Evolutionary conservation across 2,329 filamentous ascomycete species (phyloP).

Genomic region (Epichloe amarillans): DNA sequence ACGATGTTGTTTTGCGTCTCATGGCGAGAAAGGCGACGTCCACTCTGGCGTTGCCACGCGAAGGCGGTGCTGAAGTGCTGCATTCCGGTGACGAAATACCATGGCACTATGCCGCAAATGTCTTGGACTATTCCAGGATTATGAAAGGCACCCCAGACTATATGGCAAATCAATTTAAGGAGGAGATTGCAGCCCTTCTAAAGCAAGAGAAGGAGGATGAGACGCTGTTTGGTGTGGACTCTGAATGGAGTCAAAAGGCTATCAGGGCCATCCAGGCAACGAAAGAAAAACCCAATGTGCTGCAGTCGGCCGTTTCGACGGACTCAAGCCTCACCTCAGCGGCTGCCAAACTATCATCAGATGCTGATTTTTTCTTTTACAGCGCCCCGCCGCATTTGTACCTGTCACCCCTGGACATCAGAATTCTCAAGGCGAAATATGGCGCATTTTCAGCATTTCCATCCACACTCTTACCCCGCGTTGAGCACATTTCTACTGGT

Average conservation of each 20-base stretch:
- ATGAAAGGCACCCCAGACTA: slow-evolving; percentile 92
- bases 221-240: slow-evolving; percentile 78
- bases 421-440: slow-evolving; percentile 81
- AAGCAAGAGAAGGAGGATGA: slow-evolving; percentile 80
- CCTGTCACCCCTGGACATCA: slow-evolving; percentile 78
- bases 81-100: slow-evolving; percentile 65
- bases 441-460: slow-evolving; percentile 73
- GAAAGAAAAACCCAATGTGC: slow-evolving; percentile 55
- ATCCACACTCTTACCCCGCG: slow-evolving; percentile 69
- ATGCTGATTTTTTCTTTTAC: slow-evolving; percentile 69
- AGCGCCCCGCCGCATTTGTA: slow-evolving; percentile 80
- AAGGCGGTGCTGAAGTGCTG: slow-evolving; percentile 58
- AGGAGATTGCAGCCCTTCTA: slow-evolving; percentile 61
- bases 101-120: slow-evolving; percentile 90
- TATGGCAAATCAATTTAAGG: slow-evolving; percentile 67
- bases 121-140: slow-evolving; percentile 84
- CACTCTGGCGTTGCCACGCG: slow-evolving; percentile 76
- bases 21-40: slow-evolving; percentile 70
- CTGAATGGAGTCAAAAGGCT: slow-evolving; percentile 83
- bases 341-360: slow-evolving; percentile 15
- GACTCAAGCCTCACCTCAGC: slow-evolving; percentile 4
- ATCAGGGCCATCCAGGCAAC: slow-evolving; percentile 59
- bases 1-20: slow-evolving; percentile 78
- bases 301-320: slow-evolving; percentile 18
- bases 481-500: slow-evolving; percentile 80